Conservation (phyloP, 2,329 filamentous ascomycete species). For the Nakataea oryzae region DNA sequence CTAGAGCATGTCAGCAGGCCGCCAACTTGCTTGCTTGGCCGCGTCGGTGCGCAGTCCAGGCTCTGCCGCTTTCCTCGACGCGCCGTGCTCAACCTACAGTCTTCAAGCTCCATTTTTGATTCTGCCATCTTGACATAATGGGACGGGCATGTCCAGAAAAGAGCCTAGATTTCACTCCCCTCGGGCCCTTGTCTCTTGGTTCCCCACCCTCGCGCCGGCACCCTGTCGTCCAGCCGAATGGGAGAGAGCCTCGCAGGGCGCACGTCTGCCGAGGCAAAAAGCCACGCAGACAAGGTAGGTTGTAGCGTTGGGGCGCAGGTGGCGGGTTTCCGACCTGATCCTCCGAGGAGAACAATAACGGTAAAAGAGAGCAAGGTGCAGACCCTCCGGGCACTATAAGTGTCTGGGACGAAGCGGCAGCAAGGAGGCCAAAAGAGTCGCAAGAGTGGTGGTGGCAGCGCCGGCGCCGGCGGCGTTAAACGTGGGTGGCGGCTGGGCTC, state of each 20-base stretch:
- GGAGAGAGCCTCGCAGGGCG: neutral
- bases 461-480: neutral
- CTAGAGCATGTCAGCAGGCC: conserved; percentile 27
- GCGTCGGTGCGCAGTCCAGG: neutral
- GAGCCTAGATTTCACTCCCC: neutral
- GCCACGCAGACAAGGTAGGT: neutral
- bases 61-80: neutral
- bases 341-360: neutral
- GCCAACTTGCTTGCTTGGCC: neutral
- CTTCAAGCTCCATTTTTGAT: conserved; percentile 77
- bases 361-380: neutral
- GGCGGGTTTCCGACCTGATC: neutral
- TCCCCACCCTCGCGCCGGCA: too few relatives aligned
- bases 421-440: neutral
- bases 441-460: neutral
- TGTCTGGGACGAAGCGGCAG: neutral
- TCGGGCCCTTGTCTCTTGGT: neutral
- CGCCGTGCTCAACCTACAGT: conserved; percentile 50
- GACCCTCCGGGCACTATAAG: neutral
- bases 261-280: neutral
- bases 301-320: neutral
- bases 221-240: neutral
- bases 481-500: neutral
- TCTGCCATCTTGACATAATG: conserved; percentile 57
- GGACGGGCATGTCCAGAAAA: conserved; percentile 47